Evolutionary conservation across 306 rosid genomes (phyloP).

Genomic region (Vachellia collinsii): DNA sequence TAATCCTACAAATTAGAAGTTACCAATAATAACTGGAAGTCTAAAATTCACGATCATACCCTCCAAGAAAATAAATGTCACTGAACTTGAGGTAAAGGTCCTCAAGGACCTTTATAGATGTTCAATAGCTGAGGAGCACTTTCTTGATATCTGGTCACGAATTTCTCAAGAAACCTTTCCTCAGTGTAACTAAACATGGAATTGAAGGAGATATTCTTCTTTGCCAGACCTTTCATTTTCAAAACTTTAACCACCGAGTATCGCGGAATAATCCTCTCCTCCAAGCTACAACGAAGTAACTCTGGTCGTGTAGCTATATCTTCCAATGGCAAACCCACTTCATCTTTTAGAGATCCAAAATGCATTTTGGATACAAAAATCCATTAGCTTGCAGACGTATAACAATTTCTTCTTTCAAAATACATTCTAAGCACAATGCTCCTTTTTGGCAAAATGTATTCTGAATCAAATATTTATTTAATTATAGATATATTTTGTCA

Average conservation of each 20-base stretch:
- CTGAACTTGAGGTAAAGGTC: background rate
- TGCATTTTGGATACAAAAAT: too few relatives aligned
- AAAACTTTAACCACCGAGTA: background rate
- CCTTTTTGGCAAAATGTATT: too few relatives aligned
- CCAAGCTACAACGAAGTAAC: background rate
- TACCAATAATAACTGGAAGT: background rate
- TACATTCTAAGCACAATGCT: too few relatives aligned
- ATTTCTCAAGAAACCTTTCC: background rate
- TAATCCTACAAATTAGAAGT: background rate
- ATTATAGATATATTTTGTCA: too few relatives aligned
- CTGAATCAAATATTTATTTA: too few relatives aligned
- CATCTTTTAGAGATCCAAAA: too few relatives aligned
- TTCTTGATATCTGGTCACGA: background rate
- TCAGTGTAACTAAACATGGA: background rate
- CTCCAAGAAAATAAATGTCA: background rate
- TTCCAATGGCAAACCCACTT: background rate
- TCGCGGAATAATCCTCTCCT: slow-evolving; percentile 14
- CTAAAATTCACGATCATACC: background rate
- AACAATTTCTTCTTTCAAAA: too few relatives aligned
- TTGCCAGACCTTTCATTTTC: background rate
- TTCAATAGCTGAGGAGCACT: background rate
- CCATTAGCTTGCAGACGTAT: too few relatives aligned
- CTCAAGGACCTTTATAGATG: background rate
- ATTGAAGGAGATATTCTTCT: background rate
- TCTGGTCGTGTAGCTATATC: background rate